Base-by-base conservation (phyloP, 1,139 yeast species). In the Lodderomyces oxycetoniae region DNA sequence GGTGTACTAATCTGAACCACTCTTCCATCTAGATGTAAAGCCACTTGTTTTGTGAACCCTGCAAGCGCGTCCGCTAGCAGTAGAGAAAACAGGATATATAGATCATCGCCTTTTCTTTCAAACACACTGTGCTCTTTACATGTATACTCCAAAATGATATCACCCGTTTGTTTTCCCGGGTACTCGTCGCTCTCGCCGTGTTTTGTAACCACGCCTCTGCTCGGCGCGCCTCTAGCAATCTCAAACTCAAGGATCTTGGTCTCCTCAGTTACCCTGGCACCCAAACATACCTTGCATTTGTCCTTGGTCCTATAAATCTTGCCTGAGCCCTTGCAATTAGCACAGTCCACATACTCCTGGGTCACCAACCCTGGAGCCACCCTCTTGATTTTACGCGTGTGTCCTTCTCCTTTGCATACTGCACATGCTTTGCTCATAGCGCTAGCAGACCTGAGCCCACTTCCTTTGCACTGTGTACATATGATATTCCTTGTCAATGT, bases 1-100 rank as follows among this genome's bases (percentile, higher is more conserved):
- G 87, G 85, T 0, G 85, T 74, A 3, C 77, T 61, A 22, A 85
- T 58, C 35, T 70, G 68, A 17, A 89, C 58, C 17, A 80, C 77
- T 41, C 97, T 74, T 8, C 85, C 91, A 55, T 91, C 97, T 38
- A 89, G 67, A 47, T 87, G 94, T 43, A 74, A 74, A n/a, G 83
- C 61, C 6, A 88, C 65, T 8, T 74, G 68, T 39, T 76, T 67
- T 10, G 83, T 69, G 49, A 88, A 83, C 3, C 97, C 97, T 44
- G 88, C 75, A 25, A 91, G 64, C 0, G 96, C 79, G 46, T 91
- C 97, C 5, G 78, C 77, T 34, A 91, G 63, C 2, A 94, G 71
- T 23, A 91, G 72, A 12, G 63, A 67, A 35, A 78, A 61, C 19
- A 70, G 63, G 5, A 86, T 71, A 44, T 73, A 76, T 34, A 91